Base-by-base conservation (phyloP, 2,329 filamentous ascomycete genomes). In the Fusarium udum region DNA sequence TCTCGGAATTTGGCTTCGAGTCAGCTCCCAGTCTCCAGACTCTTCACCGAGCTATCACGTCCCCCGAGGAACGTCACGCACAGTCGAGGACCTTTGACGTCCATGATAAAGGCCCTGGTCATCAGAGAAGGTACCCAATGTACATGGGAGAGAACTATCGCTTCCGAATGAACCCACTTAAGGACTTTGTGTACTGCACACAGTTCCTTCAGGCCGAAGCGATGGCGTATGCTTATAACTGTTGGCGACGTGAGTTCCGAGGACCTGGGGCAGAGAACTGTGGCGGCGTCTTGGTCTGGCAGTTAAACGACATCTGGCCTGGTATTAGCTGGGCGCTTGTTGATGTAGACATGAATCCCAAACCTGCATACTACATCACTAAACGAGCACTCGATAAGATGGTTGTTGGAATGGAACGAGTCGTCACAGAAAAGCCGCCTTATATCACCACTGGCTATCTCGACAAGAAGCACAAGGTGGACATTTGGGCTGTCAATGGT, bases 91-190 rank as follows among this genome's bases (percentile, higher is more conserved):
- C 55, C 0, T 67, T 67, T 12, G 65, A 67, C 0, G 63, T 36
- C 1, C 63, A 67, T 0, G 63, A 67, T 9, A 67, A 67, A 43
- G 65, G 65, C 0, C 65, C 65, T 14, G 63, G 65, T 4, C 63
- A 67, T 10, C 40, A 67, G 3, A 67, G 65, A 9, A 31, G 55
- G 0, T 67, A 67, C 10, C 53, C 63, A 0, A 67, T 67, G 63
- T 67, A 67, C 4, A 67, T 67, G 63, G 65, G 63, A 0, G 63
- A 67, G 4, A 67, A 67, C 36, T 67, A 67, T 3, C 63, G 55
- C 1, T 67, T 67, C 1, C 15, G 63, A 0, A 67, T 67, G 55
- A 67, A 67, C 1, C 65, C 65, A 0, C 55, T 67, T 0, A 34
- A 0, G 1, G 65, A 67, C 2, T 67, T 67, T 14, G 46, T 67